A percentile compares a stretch with the other conserved stretches of the same genome.
Evolutionary conservation across 768 basidiomycete genomes (phyloP).

Genomic region (Naganishia kalamii): DNA sequence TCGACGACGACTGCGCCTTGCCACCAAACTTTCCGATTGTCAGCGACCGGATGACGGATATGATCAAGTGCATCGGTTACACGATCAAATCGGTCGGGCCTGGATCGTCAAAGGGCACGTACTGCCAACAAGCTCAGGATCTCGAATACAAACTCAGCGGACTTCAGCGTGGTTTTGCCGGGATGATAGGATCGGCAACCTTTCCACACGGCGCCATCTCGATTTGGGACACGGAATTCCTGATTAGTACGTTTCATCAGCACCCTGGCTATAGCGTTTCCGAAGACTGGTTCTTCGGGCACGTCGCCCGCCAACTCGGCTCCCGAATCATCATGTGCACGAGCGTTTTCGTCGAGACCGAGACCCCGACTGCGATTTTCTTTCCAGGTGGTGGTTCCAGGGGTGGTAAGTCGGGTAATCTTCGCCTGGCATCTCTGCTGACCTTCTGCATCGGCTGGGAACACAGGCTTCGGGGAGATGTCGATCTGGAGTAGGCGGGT

Average conservation of each 20-base stretch:
- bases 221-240: conserved; percentile 10
- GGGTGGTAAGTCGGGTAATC: no score
- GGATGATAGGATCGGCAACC: conserved; percentile 3
- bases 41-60: conserved; percentile 11
- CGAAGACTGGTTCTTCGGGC: conserved; percentile 9
- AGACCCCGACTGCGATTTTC: background rate
- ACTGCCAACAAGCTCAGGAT: conserved; percentile 10
- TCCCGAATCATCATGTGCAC: conserved; percentile 13
- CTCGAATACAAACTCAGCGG: conserved; percentile 16
- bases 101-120: background rate
- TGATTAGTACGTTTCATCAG: conserved; percentile 10
- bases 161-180: background rate
- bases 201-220: conserved; percentile 11
- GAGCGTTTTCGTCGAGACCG: conserved; percentile 8
- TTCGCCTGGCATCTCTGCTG: no score
- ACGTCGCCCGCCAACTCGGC: conserved; percentile 8
- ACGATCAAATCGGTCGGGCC: conserved; percentile 15
- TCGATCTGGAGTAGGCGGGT: conserved; percentile 12
- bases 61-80: conserved; percentile 17
- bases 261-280: conserved; percentile 12
- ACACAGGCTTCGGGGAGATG: conserved; percentile 18
- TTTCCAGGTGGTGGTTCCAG: conserved; percentile 14
- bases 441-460: no score
- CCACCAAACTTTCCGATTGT: conserved; percentile 17
- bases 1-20: conserved; percentile 16